These are phyloP conservation scores for Amylocarpus encephaloides DNA, from an alignment of 2,329 filamentous ascomycete genomes.

Conservation along the genomic window DNA sequence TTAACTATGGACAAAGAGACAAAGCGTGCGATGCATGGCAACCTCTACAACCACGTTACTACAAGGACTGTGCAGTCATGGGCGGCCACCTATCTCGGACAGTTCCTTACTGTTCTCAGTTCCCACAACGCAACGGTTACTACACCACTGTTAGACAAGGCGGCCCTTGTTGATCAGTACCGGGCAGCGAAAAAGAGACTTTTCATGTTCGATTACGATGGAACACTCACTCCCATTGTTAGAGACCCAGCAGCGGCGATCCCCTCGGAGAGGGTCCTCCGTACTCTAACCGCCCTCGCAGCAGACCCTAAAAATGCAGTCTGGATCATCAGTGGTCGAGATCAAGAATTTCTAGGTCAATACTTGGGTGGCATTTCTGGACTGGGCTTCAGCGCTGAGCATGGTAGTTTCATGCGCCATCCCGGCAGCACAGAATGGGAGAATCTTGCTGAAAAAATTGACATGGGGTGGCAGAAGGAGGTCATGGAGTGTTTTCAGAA, in stretches of 20 bases:
- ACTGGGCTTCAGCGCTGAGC: constrained; percentile 92
- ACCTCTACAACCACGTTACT: constrained; percentile 77
- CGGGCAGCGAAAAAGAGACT: constrained; percentile 68
- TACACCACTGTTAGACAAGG: constrained; percentile 76
- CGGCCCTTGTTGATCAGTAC: constrained; percentile 67
- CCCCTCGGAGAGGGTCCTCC: constrained; percentile 75
- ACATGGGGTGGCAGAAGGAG: constrained; percentile 90
- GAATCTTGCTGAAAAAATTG: constrained; percentile 76
- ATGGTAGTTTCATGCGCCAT: constrained; percentile 88
- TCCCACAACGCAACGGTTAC: constrained; percentile 68
- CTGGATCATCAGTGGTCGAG: constrained; percentile 97
- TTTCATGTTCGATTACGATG: constrained; percentile 99
- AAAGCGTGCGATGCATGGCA: constrained; percentile 62
- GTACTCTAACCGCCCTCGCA: constrained; percentile 71
- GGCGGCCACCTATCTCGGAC: constrained; percentile 73
- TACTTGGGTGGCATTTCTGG: constrained; percentile 87
- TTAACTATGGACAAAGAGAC: constrained; percentile 66
- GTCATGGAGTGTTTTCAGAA: constrained; percentile 80
- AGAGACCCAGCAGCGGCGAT: constrained; percentile 84
- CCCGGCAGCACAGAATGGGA: constrained; percentile 75
- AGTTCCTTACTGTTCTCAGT: constrained; percentile 72
- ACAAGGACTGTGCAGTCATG: constrained; percentile 81
- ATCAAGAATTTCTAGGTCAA: constrained; percentile 83
- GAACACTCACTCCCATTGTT: constrained; percentile 92
- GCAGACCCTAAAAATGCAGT: constrained; percentile 77